A percentile compares a stretch with the other conserved stretches of the same genome.
Conservation (phyloP, 352 stramenopile species). For the Saprolegnia parasitica region DNA sequence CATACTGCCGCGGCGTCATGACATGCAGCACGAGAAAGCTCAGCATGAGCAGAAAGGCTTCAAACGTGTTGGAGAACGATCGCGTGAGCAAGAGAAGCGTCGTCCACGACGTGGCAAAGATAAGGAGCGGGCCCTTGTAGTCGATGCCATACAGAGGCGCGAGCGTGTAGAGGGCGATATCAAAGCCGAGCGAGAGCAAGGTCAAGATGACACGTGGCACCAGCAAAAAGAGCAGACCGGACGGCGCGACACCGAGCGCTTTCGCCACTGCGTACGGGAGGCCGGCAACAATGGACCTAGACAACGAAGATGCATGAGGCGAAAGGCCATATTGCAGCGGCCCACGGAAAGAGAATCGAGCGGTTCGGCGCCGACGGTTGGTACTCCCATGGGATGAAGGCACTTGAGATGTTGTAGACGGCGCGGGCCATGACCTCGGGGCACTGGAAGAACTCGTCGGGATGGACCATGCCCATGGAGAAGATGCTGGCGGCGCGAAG, state of each 20-base stretch:
- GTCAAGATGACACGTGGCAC: slow-evolving; percentile 19
- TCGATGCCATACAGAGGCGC: slow-evolving; percentile 34
- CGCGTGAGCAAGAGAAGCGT: slow-evolving; percentile 59
- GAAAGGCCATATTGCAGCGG: neutral
- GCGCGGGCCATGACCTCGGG: slow-evolving; percentile 74
- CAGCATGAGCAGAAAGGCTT: slow-evolving; percentile 59
- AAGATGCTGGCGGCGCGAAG: slow-evolving; percentile 37
- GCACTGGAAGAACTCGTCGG: slow-evolving; percentile 86
- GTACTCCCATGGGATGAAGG: slow-evolving; percentile 77
- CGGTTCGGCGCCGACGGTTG: slow-evolving; percentile 53
- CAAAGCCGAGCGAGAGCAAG: slow-evolving; percentile 10
- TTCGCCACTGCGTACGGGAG: slow-evolving; percentile 15
- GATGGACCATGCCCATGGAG: slow-evolving; percentile 61
- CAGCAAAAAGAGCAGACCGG: slow-evolving; percentile 23
- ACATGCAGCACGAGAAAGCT: slow-evolving; percentile 51
- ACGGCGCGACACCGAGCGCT: slow-evolving; percentile 3
- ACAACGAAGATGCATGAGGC: neutral
- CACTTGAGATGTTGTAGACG: slow-evolving; percentile 36
- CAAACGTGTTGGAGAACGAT: slow-evolving; percentile 77
- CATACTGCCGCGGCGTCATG: slow-evolving; percentile 38
- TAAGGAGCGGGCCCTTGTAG: slow-evolving; percentile 35
- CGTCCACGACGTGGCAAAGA: slow-evolving; percentile 69
- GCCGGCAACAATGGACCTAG: slow-evolving; percentile 10
- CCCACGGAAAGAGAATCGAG: slow-evolving; percentile 67
- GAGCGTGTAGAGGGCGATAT: slow-evolving; percentile 31